phyloP scores from a whole-genome alignment of 768 basidiomycete genomes.

The Tylopilus sp. region DNA sequence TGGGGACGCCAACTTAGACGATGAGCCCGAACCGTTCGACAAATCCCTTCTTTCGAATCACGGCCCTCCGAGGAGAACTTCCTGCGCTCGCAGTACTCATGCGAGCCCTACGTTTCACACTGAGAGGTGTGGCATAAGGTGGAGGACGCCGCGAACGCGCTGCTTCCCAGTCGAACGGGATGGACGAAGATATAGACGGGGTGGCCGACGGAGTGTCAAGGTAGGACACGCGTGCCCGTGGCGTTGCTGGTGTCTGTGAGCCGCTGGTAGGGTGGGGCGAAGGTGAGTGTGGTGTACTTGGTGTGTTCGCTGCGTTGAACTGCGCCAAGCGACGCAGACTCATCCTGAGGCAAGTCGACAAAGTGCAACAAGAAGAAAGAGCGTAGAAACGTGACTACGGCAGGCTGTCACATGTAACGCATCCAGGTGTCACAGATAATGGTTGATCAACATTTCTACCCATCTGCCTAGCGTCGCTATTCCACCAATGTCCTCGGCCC shows the following conservation, averaged over 20 bases:
- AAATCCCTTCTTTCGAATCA: slow-evolving; percentile 62
- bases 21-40: slow-evolving; percentile 49
- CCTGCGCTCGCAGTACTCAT: slow-evolving; percentile 30
- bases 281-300: slow-evolving; percentile 41
- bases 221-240: slow-evolving; percentile 47
- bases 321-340: slow-evolving; percentile 58
- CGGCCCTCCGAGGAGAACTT: slow-evolving; percentile 43
- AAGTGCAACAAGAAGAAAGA: slow-evolving; percentile 6
- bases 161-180: slow-evolving; percentile 87
- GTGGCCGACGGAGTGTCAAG: slow-evolving; percentile 61
- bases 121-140: slow-evolving; percentile 64
- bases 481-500: slow-evolving; percentile 36
- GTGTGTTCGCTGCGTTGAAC: slow-evolving; percentile 37
- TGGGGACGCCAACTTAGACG: slow-evolving; percentile 4
- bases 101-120: slow-evolving; percentile 42
- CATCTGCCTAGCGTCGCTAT: slow-evolving; percentile 20
- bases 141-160: slow-evolving; percentile 66
- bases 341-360: slow-evolving; percentile 34
- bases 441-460: slow-evolving; percentile 7
- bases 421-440: slow-evolving; percentile 22
- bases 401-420: slow-evolving; percentile 24
- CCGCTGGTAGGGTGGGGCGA: slow-evolving; percentile 30
- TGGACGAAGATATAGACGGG: slow-evolving; percentile 71
- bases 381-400: slow-evolving; percentile 16
- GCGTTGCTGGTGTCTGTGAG: slow-evolving; percentile 43